Evolutionary conservation across 192 early-diverging fungal genomes (phyloP).

Genomic region (Umbelopsis isabellina): DNA sequence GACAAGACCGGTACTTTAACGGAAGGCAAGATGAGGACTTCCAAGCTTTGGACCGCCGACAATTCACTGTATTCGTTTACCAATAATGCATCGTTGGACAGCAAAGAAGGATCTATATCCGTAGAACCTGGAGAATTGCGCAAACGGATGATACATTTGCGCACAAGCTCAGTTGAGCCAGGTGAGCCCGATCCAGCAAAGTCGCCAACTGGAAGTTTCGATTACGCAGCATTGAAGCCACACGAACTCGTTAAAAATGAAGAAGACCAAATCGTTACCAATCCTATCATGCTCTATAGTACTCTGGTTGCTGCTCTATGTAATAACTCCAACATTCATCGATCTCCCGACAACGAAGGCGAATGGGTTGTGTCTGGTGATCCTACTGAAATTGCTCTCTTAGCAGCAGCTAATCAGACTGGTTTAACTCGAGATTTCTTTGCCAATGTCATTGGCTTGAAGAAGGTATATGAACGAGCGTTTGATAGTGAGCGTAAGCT

Average conservation of each 20-base stretch:
- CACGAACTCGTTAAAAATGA: conserved; percentile 50
- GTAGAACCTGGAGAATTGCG: conserved; percentile 30
- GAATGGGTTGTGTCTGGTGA: conserved; percentile 83
- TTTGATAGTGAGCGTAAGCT: conserved; percentile 96
- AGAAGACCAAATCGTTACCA: not conserved
- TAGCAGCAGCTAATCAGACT: conserved; percentile 83
- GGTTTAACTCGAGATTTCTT: conserved; percentile 71
- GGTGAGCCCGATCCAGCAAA: not conserved
- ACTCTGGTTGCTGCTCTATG: conserved; percentile 75
- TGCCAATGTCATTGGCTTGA: conserved; percentile 56
- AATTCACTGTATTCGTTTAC: conserved; percentile 65
- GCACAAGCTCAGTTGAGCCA: conserved; percentile 35
- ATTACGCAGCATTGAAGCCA: conserved; percentile 27
- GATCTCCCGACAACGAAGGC: conserved; percentile 46
- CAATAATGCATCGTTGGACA: conserved; percentile 57
- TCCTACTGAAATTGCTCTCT: conserved; percentile 91
- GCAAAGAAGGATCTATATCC: conserved; percentile 49
- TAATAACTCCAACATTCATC: conserved; percentile 66
- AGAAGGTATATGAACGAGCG: conserved; percentile 76
- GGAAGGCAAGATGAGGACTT: conserved; percentile 94
- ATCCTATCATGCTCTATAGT: conserved; percentile 2
- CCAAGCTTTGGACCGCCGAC: conserved; percentile 79
- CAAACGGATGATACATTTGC: conserved; percentile 34
- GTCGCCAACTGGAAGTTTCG: not conserved
- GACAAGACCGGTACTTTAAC: conserved; percentile 91